Base-by-base conservation (phyloP, 1,139 yeast genomes). In the Ogataea hybrid region DNA sequence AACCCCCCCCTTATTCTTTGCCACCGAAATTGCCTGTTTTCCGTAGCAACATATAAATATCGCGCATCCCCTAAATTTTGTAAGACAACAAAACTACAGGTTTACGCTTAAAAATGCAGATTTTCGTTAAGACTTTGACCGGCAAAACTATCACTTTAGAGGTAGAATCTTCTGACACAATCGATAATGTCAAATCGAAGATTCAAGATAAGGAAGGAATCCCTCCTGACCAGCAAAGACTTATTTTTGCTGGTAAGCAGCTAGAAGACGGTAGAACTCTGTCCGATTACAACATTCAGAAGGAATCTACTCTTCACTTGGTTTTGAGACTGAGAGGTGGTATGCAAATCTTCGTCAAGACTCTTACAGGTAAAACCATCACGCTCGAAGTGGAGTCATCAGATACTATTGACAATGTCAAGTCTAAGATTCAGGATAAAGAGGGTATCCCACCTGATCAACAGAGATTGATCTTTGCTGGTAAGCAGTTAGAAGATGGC, bases 401-500 rank as follows among this genome's bases (percentile, higher is more conserved):
- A 3, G 86, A 81, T 68, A 80, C 86, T 41, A 81, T 81, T 48
- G 87, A 81, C 62, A 80, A 81, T 57, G 90, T 84, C 67, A 84
- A 84, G 74, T 73, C 85, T 58, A 84, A 84, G 73, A 84, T 84
- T 59, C 90, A 84, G 69, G 90, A 84, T 70, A 84, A 84, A 75
- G 90, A 84, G 65, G 92, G 92, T 55, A 84, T 84, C 56, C 92
- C 92, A 58, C 90, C 90, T 49, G 92, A 84, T 70, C 92, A 84
- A 65, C 90, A 84, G 70, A 77, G 90, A 71, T 74, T 84, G 59
- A 84, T 84, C 68, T 83, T 84, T 60, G 90, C 92, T 61, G 83
- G 94, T 74, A 84, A 84, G 74, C 92, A 84, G 70, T 76, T 85
- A 58, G 95, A 85, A 68, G 95, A 84, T 54, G 95, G 94, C 49